Base-by-base conservation (phyloP, 169 alveolate species). In the Hammondia hammondi region DNA sequence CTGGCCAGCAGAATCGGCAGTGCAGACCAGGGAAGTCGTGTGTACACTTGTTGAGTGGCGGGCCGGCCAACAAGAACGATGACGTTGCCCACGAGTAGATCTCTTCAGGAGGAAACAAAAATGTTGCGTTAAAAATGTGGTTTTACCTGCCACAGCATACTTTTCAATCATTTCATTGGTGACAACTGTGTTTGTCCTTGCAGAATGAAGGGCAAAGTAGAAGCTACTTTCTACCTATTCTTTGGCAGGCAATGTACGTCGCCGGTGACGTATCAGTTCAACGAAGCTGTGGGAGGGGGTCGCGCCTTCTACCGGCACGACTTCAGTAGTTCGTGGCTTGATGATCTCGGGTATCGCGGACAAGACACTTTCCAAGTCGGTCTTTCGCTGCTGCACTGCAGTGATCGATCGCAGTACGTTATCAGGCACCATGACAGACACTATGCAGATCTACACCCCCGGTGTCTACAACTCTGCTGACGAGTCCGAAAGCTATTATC, bases 201-300 rank as follows among this genome's bases (percentile, higher is more conserved):
- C 87, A 77, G 87, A 77, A 77, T 77, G 87, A 77, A 39, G 46
- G 27, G 48, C 87, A 32, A 32, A 4, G 87, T 32, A 24, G 87
- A 77, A 39, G 56, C 48, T 14, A 77, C 87, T 39, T 77, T 77
- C 87, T 39, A 77, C 87, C 87, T 77, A 12, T 77, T 77, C 48
- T 39, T 29, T 32, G 87, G 87, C 21, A 77, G 27, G 32, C 87
- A 32, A 32, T 39, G 45, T 29, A 77, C 87, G 7, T 37, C 56
- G 29, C 87, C 87, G 43, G 45, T 77, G 87, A 77, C 87, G 48
- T 39, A 77, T 77, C 39, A 77, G 21, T 77, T 77, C 87, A 67
- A 29, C 32, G 77, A 67, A 21, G 2, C 77, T 21, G 35, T 67
- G 77, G 87, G 87, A 37, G 87, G 87, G 56, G 56, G 56, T 17